Conservation (phyloP, 148 eudicot species). For the Suaeda aralocaspica region DNA sequence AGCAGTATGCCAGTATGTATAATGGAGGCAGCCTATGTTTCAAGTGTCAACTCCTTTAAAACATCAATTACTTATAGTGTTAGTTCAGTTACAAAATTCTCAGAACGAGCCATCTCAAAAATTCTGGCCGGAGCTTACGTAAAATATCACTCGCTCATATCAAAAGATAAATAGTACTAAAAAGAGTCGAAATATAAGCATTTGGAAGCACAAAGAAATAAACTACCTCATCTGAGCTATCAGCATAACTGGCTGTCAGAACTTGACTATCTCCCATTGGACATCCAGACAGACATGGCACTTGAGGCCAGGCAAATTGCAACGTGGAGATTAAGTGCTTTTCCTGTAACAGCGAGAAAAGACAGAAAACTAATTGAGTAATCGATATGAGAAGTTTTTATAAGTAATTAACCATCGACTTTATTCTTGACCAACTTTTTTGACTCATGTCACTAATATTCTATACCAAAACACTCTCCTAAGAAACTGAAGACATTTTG, state of each 20-base stretch:
- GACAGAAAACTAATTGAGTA: background rate
- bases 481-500: too few species aligned
- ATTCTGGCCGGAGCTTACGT: background rate
- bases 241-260: slow-evolving; percentile 56
- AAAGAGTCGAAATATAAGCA: too few species aligned
- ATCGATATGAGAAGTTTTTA: background rate
- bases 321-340: slow-evolving; percentile 68
- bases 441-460: too few species aligned
- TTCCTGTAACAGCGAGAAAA: slow-evolving; percentile 46
- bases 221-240: slow-evolving; percentile 47
- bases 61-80: too few species aligned
- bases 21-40: background rate
- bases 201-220: background rate
- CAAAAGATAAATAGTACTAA: too few species aligned
- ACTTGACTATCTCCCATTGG: slow-evolving; percentile 66
- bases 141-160: background rate
- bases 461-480: background rate
- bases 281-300: slow-evolving; percentile 62
- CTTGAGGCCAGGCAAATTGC: slow-evolving; percentile 86
- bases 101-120: background rate
- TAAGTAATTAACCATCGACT: background rate
- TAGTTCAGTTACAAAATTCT: background rate
- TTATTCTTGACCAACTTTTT: too few species aligned
- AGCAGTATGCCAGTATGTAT: too few species aligned
- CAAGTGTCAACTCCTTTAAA: background rate